Evolutionary conservation across 805 yeast genomes (phyloP).

Genomic region (Priceomyces castillae): DNA sequence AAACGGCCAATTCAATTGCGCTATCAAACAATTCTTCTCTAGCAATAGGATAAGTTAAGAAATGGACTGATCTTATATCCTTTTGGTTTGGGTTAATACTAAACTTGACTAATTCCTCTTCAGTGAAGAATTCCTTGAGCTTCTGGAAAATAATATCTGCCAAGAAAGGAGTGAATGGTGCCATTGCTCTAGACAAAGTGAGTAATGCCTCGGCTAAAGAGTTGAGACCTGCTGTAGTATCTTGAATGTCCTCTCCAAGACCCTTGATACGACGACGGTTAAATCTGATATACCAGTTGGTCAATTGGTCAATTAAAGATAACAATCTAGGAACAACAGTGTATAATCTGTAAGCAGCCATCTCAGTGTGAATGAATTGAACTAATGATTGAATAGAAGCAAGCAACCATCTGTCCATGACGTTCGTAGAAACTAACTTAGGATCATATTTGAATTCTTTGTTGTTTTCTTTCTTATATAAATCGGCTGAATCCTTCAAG

Average conservation of each 20-base stretch:
- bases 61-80: constrained; percentile 86
- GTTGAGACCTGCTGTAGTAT: constrained; percentile 83
- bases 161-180: constrained; percentile 97
- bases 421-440: constrained; percentile 65
- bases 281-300: constrained; percentile 98
- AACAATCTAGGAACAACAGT: constrained; percentile 94
- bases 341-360: constrained; percentile 85
- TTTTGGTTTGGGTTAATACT: constrained; percentile 41
- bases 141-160: constrained; percentile 85
- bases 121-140: constrained; percentile 61
- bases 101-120: constrained; percentile 48
- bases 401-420: constrained; percentile 96
- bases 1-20: constrained; percentile 80
- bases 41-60: constrained; percentile 84
- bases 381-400: constrained; percentile 95
- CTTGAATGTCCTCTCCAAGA: constrained; percentile 72
- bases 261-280: constrained; percentile 94
- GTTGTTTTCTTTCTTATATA: constrained; percentile 72
- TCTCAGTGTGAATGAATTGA: constrained; percentile 81
- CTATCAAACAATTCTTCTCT: constrained; percentile 79
- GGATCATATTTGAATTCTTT: constrained; percentile 74
- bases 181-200: constrained; percentile 92
- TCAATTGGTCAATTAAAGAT: constrained; percentile 85
- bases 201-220: constrained; percentile 87
- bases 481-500: constrained; percentile 88